A percentile compares a stretch with the other conserved stretches of the same genome.
phyloP scores from a whole-genome alignment of 805 yeast species.

The Saccharomycopsis sp. region DNA sequence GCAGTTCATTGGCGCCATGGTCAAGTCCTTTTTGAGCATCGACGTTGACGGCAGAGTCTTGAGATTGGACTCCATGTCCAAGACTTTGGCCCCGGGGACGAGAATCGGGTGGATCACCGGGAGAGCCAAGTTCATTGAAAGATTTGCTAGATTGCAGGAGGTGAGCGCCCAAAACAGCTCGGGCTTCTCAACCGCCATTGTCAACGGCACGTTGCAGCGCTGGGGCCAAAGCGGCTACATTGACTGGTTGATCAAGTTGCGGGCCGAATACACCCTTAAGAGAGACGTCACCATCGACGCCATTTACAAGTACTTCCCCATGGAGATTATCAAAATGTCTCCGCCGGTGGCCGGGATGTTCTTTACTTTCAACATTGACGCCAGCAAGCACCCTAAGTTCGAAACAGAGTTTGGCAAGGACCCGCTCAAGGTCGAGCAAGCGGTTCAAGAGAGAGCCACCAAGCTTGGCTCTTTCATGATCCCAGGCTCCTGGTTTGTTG shows the following conservation, averaged over 20 bases:
- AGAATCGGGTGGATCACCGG: constrained; percentile 88
- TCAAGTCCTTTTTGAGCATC: constrained; percentile 62
- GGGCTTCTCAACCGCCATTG: constrained; percentile 68
- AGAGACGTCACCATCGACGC: constrained; percentile 83
- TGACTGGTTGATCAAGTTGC: constrained; percentile 79
- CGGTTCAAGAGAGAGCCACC: constrained; percentile 53
- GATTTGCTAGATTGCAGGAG: constrained; percentile 66
- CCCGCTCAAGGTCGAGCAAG: constrained; percentile 54
- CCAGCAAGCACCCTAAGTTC: constrained; percentile 72
- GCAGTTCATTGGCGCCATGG: constrained; percentile 56
- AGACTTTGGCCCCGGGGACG: constrained; percentile 84
- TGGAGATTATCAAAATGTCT: constrained; percentile 31
- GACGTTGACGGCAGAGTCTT: constrained; percentile 87
- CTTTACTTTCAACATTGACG: constrained; percentile 65
- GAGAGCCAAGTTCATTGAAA: constrained; percentile 52
- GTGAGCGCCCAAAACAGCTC: constrained; percentile 72
- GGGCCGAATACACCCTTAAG: constrained; percentile 76
- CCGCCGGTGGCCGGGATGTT: constrained; percentile 87
- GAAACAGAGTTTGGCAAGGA: constrained; percentile 46
- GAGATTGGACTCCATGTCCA: constrained; percentile 84
- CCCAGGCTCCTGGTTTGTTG: constrained; percentile 77
- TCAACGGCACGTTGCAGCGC: constrained; percentile 60
- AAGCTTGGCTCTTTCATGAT: constrained; percentile 59
- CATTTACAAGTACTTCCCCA: constrained; percentile 49
- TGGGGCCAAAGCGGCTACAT: constrained; percentile 90